Evolutionary conservation across 2,329 filamentous ascomycete species (phyloP).

Genomic region (Alternaria consortialis): DNA sequence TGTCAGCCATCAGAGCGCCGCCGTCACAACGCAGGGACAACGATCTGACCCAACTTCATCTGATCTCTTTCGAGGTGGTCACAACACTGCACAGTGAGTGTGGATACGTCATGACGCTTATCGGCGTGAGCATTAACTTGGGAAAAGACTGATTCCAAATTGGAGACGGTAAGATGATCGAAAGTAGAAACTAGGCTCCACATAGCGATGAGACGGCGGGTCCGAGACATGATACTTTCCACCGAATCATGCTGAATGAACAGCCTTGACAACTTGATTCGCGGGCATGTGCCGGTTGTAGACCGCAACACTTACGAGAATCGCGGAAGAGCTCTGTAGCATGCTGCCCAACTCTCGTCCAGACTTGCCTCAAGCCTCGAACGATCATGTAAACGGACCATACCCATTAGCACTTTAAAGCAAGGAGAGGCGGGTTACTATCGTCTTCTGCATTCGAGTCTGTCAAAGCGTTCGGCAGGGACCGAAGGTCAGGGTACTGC

Average conservation of each 20-base stretch:
- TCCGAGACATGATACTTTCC: constrained; percentile 22
- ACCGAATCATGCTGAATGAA: constrained; percentile 31
- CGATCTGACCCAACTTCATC: constrained; percentile 24
- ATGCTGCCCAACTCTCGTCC: constrained; percentile 7
- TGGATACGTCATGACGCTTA: constrained; percentile 27
- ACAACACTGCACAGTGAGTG: constrained; percentile 11
- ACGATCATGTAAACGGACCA: constrained; percentile 2
- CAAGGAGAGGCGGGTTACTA: constrained; percentile 11
- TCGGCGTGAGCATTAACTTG: constrained; percentile 23
- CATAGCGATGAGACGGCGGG: constrained; percentile 28
- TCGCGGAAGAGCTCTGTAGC: background rate
- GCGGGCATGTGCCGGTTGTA: constrained; percentile 10
- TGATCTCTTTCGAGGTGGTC: constrained; percentile 22
- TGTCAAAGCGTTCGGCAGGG: constrained; percentile 31
- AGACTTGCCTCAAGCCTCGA: background rate
- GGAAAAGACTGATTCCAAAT: constrained; percentile 21
- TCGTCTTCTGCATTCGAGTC: constrained; percentile 13
- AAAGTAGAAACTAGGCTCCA: constrained; percentile 30
- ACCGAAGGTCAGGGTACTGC: constrained; percentile 37
- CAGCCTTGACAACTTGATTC: constrained; percentile 22
- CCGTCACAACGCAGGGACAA: constrained; percentile 36
- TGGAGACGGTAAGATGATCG: constrained; percentile 29
- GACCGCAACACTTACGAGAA: background rate
- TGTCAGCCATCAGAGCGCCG: constrained; percentile 22
- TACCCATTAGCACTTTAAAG: background rate